phyloP scores from a whole-genome alignment of 2,329 filamentous ascomycete genomes.

The Colletotrichum tofieldiae region DNA sequence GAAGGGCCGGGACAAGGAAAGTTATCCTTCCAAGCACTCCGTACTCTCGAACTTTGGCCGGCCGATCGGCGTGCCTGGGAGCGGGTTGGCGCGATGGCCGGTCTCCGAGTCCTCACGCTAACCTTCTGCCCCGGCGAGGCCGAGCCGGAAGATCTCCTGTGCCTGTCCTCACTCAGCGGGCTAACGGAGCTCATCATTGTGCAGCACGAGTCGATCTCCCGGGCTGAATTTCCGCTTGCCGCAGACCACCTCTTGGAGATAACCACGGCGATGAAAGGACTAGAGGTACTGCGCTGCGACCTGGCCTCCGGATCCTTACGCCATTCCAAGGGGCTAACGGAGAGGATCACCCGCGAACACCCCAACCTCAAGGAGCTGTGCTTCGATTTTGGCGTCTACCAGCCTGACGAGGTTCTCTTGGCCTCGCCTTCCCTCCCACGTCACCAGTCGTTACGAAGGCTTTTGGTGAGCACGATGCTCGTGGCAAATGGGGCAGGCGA shows the following conservation, averaged over 20 bases:
- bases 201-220: neutral
- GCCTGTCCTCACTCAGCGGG: neutral
- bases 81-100: neutral
- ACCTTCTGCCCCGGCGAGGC: neutral
- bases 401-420: neutral
- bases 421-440: neutral
- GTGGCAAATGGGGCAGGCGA: neutral
- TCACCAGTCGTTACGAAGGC: neutral
- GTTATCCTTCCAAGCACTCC: neutral
- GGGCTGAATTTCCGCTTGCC: neutral
- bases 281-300: neutral
- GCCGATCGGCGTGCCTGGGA: neutral
- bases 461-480: neutral
- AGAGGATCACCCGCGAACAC: neutral
- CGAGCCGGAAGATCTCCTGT: neutral
- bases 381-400: neutral
- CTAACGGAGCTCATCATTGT: neutral
- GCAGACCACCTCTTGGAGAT: neutral
- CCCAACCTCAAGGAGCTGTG: neutral
- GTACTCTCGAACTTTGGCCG: neutral
- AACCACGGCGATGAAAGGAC: neutral
- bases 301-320: neutral
- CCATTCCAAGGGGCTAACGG: neutral
- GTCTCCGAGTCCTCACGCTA: neutral
- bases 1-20: neutral